Conservation (phyloP, 768 basidiomycete genomes). For the Sporobolomyces pararoseus region DNA sequence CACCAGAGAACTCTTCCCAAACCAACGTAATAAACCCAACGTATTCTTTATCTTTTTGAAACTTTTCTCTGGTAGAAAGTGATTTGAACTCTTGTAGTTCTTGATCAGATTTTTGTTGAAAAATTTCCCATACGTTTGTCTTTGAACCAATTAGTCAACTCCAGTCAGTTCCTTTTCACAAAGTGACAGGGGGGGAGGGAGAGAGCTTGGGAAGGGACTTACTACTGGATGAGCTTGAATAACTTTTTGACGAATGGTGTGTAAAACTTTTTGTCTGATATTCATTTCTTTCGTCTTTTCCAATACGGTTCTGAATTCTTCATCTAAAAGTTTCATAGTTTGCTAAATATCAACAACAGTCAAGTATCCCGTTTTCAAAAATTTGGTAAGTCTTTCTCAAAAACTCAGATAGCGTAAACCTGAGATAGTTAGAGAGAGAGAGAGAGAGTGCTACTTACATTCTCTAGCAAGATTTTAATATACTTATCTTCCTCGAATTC, state of each 20-base stretch:
- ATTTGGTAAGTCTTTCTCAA: no score
- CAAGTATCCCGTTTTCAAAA: no score
- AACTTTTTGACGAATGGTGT: constrained; percentile 59
- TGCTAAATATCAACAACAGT: constrained; percentile 4
- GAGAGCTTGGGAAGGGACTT: constrained; percentile 45
- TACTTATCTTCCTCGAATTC: constrained; percentile 21
- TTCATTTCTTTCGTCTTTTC: constrained; percentile 64
- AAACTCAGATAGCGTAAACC: no score
- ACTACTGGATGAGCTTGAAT: constrained; percentile 62
- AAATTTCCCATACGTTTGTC: constrained; percentile 50
- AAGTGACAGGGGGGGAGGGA: no score
- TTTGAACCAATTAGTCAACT: no score
- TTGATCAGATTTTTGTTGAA: constrained; percentile 55
- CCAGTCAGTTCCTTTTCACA: no score
- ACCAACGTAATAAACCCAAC: constrained; percentile 62
- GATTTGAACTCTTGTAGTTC: constrained; percentile 55
- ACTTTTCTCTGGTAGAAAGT: constrained; percentile 74
- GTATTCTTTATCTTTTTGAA: constrained; percentile 63
- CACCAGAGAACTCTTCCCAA: constrained; percentile 63
- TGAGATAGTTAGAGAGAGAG: no score
- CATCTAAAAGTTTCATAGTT: constrained; percentile 56
- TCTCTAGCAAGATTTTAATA: neutral
- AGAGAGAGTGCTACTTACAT: constrained; percentile 11
- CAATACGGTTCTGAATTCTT: constrained; percentile 64
- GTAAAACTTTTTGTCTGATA: constrained; percentile 58